A percentile compares a stretch with the other conserved stretches of the same genome.
phyloP scores from a whole-genome alignment of 179 eudicot species.

The Drosera spatulata region DNA sequence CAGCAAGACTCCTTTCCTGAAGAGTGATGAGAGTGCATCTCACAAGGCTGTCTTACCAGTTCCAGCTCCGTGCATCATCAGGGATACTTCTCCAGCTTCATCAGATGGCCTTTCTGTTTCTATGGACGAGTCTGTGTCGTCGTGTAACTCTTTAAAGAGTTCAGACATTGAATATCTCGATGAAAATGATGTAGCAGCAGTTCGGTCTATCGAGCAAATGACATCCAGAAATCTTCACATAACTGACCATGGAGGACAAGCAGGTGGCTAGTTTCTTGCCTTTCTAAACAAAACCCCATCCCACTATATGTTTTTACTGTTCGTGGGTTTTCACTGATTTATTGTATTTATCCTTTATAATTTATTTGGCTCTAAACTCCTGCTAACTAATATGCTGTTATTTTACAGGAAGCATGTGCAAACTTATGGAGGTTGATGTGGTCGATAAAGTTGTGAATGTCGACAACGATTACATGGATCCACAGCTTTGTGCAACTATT shows the following conservation, averaged over 20 bases:
- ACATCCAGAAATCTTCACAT: constrained; percentile 50
- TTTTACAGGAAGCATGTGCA: constrained; percentile 45
- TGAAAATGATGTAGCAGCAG: constrained; percentile 28
- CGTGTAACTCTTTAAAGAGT: constrained; percentile 84
- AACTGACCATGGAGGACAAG: constrained; percentile 32
- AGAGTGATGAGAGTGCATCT: constrained; percentile 4
- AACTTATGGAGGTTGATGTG: constrained; percentile 31
- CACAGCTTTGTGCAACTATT: constrained; percentile 82
- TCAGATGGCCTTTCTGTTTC: constrained; percentile 52
- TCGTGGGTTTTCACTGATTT: too few species aligned
- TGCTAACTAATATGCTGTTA: not conserved
- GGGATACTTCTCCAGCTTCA: constrained; percentile 45
- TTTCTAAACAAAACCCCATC: not conserved
- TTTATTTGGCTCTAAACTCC: not conserved
- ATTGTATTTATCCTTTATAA: too few species aligned
- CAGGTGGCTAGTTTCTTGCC: constrained; percentile 30
- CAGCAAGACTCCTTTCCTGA: constrained; percentile 12
- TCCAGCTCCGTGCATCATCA: constrained; percentile 7
- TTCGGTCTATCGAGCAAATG: constrained; percentile 53
- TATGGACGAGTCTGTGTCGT: constrained; percentile 78
- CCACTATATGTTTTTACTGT: too few species aligned
- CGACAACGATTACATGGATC: constrained; percentile 62
- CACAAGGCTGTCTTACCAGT: constrained; percentile 13
- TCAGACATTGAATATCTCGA: constrained; percentile 88
- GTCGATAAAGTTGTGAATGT: constrained; percentile 41